Conservation (phyloP, 2,329 filamentous ascomycete species). For the Ceratocystis cacaofunesta region DNA sequence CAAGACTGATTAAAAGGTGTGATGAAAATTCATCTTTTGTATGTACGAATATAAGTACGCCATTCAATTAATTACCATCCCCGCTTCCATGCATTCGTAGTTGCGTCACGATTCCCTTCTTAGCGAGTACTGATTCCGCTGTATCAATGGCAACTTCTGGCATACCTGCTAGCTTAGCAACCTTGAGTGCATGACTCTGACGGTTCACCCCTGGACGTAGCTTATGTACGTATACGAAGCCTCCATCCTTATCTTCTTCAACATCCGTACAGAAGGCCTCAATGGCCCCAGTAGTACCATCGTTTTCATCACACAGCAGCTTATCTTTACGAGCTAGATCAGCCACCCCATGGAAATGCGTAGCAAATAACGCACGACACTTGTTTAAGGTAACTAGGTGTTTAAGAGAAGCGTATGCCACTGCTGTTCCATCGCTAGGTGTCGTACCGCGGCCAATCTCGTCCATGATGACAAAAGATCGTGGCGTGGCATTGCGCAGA, state of each 20-base stretch:
- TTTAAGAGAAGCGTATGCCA: slow-evolving; percentile 76
- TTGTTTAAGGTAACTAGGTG: slow-evolving; percentile 66
- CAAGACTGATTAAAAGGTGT: too few species aligned
- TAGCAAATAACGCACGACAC: slow-evolving; percentile 78
- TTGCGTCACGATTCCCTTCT: background rate
- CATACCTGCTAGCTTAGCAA: slow-evolving; percentile 74
- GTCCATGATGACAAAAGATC: slow-evolving; percentile 95
- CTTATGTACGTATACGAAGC: slow-evolving; percentile 77
- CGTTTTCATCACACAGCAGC: background rate
- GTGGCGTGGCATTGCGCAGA: slow-evolving; percentile 64
- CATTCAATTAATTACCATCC: background rate
- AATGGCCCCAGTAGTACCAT: slow-evolving; percentile 26
- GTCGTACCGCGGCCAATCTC: slow-evolving; percentile 92
- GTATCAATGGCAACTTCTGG: slow-evolving; percentile 56
- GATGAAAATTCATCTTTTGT: background rate
- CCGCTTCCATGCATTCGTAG: background rate
- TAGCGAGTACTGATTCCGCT: slow-evolving; percentile 43
- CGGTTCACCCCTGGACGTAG: slow-evolving; percentile 70
- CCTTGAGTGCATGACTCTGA: slow-evolving; percentile 82
- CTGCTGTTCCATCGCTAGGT: slow-evolving; percentile 76
- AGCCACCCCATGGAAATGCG: slow-evolving; percentile 77
- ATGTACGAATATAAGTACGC: background rate
- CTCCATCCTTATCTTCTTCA: slow-evolving; percentile 51
- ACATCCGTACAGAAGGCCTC: slow-evolving; percentile 83
- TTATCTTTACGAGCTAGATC: slow-evolving; percentile 41